These are phyloP conservation scores for Geotrichum restrictum DNA, from an alignment of 1,139 yeast species.

Conservation along the genomic window DNA sequence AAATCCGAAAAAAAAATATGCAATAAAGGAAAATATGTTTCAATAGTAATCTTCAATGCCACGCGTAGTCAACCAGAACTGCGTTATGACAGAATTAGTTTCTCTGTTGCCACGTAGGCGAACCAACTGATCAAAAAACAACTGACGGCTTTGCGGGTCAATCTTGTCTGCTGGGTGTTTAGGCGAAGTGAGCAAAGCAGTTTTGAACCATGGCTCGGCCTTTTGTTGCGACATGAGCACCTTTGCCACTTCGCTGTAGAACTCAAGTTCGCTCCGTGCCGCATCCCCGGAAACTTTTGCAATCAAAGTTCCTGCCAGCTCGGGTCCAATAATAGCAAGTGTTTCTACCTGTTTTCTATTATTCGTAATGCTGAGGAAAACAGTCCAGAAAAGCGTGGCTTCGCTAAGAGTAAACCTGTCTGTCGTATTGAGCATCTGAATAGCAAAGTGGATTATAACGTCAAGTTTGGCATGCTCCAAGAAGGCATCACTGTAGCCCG, in stretches of 20 bases:
- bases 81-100: constrained; percentile 53
- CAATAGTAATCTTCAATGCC: constrained; percentile 36
- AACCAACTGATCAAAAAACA: constrained; percentile 53
- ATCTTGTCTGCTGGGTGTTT: constrained; percentile 31
- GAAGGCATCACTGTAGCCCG: constrained; percentile 20
- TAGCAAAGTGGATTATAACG: constrained; percentile 28
- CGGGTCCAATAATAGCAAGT: constrained; percentile 26
- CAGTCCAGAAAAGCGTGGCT: constrained; percentile 29
- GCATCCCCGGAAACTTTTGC: constrained; percentile 41
- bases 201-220: constrained; percentile 47
- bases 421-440: constrained; percentile 48
- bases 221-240: constrained; percentile 52
- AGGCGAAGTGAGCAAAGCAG: constrained; percentile 37
- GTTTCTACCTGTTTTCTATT: constrained; percentile 17
- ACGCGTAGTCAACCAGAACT: constrained; percentile 51
- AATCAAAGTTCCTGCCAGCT: constrained; percentile 27
- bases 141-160: constrained; percentile 28
- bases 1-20: neutral
- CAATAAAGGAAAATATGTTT: constrained; percentile 12
- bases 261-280: constrained; percentile 59
- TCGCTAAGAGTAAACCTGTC: constrained; percentile 67
- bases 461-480: constrained; percentile 24
- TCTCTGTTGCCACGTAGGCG: constrained; percentile 62
- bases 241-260: constrained; percentile 53
- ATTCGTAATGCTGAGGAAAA: constrained; percentile 40